Conservation (phyloP, 2,329 filamentous ascomycete species). For the Fusarium illudens region DNA sequence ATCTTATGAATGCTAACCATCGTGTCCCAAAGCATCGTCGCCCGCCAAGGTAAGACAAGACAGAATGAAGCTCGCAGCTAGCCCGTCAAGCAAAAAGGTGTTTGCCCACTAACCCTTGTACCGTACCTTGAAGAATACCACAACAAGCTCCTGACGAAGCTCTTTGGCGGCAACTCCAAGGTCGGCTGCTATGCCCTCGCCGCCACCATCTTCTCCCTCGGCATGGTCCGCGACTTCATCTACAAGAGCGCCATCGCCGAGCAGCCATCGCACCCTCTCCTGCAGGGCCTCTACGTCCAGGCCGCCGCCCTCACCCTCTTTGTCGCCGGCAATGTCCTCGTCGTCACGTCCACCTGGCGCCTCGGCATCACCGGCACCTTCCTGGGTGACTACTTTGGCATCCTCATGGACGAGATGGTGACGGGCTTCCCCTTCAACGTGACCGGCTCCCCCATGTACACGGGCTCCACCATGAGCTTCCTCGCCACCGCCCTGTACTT, state of each 20-base stretch:
- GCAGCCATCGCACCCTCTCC: conserved; percentile 77
- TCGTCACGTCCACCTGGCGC: conserved; percentile 88
- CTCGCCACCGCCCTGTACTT: conserved; percentile 84
- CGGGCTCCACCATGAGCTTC: conserved; percentile 92
- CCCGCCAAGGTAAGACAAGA: conserved; percentile 72
- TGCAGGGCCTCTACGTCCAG: conserved; percentile 67
- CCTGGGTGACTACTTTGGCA: conserved; percentile 97
- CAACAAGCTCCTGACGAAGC: conserved; percentile 85
- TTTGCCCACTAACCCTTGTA: conserved; percentile 24
- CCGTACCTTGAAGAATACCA: conserved; percentile 75
- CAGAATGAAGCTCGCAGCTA: conserved; percentile 4
- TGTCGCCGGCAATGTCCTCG: conserved; percentile 79
- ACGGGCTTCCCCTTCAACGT: conserved; percentile 97
- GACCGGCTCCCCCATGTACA: conserved; percentile 93
- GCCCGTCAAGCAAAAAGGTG: background rate
- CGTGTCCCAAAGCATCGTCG: conserved; percentile 71
- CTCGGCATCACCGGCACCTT: conserved; percentile 96
- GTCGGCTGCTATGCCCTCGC: conserved; percentile 91
- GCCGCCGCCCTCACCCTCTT: conserved; percentile 77
- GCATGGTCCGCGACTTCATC: conserved; percentile 85
- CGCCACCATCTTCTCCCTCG: conserved; percentile 87
- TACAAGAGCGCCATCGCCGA: conserved; percentile 85
- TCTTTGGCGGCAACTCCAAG: conserved; percentile 81
- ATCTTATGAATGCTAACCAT: conserved; percentile 45
- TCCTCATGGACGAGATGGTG: conserved; percentile 94